phyloP scores from a whole-genome alignment of 306 rosid species.

The Dalbergia cochinchinensis region DNA sequence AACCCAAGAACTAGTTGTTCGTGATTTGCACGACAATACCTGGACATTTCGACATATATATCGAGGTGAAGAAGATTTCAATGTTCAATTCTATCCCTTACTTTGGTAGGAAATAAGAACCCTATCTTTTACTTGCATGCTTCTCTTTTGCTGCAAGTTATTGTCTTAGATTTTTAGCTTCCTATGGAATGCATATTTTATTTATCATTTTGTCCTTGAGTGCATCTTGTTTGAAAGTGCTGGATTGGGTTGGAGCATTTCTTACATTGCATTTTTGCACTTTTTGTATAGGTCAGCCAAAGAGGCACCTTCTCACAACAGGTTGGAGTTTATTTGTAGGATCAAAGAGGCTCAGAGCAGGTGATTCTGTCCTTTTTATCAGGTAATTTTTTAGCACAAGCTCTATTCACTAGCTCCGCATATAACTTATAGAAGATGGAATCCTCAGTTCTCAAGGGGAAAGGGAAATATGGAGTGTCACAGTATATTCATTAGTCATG shows the following conservation, averaged over 20 bases:
- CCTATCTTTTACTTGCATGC: neutral
- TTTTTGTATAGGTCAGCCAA: constrained; percentile 82
- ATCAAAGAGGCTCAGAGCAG: constrained; percentile 91
- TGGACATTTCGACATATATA: constrained; percentile 97
- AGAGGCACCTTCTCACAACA: constrained; percentile 97
- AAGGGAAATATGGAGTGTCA: neutral
- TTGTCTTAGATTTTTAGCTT: neutral
- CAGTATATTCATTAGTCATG: too few species aligned
- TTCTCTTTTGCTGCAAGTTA: constrained; percentile 14
- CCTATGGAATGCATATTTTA: neutral
- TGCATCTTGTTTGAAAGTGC: neutral
- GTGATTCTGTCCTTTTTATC: constrained; percentile 92
- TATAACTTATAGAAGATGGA: neutral
- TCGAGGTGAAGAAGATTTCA: constrained; percentile 67
- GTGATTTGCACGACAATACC: constrained; percentile 87
- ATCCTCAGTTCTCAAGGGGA: constrained; percentile 1
- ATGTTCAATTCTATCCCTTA: constrained; percentile 5
- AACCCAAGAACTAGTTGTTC: constrained; percentile 85
- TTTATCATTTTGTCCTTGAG: neutral
- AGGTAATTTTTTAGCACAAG: constrained; percentile 60
- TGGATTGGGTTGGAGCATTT: neutral
- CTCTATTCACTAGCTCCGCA: neutral
- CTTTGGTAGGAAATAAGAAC: constrained; percentile 6
- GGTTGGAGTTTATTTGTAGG: constrained; percentile 97
- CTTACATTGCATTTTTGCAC: constrained; percentile 7